Conservation (phyloP, 2,329 filamentous ascomycete genomes). For the Penicillium sclerotigenum region DNA sequence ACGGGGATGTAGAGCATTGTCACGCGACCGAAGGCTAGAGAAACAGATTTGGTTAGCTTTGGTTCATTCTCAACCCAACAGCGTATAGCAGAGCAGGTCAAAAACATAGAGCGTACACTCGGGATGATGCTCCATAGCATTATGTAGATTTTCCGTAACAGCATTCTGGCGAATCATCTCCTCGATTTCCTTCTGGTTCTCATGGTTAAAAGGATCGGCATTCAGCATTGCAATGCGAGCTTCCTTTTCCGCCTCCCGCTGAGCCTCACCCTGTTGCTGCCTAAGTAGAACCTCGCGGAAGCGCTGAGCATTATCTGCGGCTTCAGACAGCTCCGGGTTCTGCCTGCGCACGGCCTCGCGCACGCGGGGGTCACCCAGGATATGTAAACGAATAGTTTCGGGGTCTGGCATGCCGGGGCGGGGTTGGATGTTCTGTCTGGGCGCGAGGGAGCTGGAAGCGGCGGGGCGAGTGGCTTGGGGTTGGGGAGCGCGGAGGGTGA, state of each 20-base stretch:
- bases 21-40: constrained; percentile 81
- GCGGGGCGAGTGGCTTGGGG: constrained; percentile 29
- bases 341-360: constrained; percentile 67
- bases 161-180: constrained; percentile 95
- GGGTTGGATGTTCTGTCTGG: constrained; percentile 30
- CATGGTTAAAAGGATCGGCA: constrained; percentile 88
- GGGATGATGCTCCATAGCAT: constrained; percentile 94
- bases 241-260: constrained; percentile 72
- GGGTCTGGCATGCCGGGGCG: constrained; percentile 54
- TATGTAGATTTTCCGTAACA: constrained; percentile 92
- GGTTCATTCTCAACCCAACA: background rate
- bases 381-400: constrained; percentile 77
- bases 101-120: constrained; percentile 65
- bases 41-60: constrained; percentile 4
- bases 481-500: constrained; percentile 44
- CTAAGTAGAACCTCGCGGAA: constrained; percentile 72
- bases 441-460: constrained; percentile 25
- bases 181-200: constrained; percentile 87
- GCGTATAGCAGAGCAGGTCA: background rate
- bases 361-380: constrained; percentile 73
- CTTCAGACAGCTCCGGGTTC: constrained; percentile 73
- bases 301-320: constrained; percentile 68
- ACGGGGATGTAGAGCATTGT: constrained; percentile 96
- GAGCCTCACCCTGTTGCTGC: constrained; percentile 66
- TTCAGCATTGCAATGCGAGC: constrained; percentile 82